Percentiles rank a stretch among this genome's conserved stretches.
Evolutionary conservation across 345 rosid species (phyloP).

Genomic region (Eucalyptus coolabah): DNA sequence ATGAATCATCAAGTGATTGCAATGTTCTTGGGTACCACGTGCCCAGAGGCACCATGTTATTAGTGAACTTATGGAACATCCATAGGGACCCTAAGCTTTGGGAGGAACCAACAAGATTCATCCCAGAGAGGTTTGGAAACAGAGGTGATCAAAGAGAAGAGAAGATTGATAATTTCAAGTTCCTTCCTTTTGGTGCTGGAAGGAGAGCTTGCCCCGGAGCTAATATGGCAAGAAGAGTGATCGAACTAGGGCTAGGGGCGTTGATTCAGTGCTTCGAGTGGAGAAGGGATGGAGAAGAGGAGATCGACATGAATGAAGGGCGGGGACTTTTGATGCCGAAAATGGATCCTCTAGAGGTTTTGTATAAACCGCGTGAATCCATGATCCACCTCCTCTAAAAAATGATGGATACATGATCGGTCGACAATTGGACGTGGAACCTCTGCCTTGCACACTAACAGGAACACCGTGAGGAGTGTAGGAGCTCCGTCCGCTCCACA

Average conservation of each 20-base stretch:
- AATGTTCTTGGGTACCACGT: constrained; percentile 18
- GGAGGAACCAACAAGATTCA: constrained; percentile 26
- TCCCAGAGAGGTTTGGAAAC: constrained; percentile 28
- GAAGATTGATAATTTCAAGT: background rate
- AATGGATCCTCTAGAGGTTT: constrained; percentile 15
- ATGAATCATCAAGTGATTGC: constrained; percentile 22
- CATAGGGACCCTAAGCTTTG: background rate
- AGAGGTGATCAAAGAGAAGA: background rate
- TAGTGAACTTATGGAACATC: constrained; percentile 27
- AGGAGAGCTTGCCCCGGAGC: constrained; percentile 6
- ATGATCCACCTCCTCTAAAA: constrained; percentile 5
- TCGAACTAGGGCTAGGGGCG: constrained; percentile 7
- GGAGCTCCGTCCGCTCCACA: background rate
- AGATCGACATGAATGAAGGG: constrained; percentile 28
- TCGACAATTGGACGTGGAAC: background rate
- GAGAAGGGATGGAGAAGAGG: constrained; percentile 18
- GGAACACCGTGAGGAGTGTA: background rate
- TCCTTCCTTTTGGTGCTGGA: constrained; percentile 2
- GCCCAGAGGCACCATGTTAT: constrained; percentile 26
- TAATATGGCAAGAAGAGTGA: background rate
- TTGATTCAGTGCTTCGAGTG: constrained; percentile 45
- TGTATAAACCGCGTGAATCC: constrained; percentile 3
- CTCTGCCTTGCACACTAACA: background rate
- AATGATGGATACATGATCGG: background rate
- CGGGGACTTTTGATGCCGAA: constrained; percentile 27